Evolutionary conservation across 106 monocot genomes (phyloP).

Genomic region (Dendrobium nobile): DNA sequence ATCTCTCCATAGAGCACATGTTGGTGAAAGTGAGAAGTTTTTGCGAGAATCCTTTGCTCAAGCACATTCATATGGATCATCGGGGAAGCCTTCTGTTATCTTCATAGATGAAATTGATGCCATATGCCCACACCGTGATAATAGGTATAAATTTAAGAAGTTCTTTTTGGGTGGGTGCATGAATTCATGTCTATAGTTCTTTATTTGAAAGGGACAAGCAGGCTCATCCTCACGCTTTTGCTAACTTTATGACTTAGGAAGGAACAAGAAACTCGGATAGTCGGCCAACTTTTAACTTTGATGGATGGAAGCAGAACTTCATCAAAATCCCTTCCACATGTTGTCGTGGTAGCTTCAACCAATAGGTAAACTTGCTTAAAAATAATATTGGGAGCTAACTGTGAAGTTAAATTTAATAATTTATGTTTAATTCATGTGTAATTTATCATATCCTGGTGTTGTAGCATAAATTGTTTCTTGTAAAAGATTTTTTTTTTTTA

Average conservation of each 20-base stretch:
- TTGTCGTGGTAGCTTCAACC: slow-evolving; percentile 21
- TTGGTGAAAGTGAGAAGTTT: slow-evolving; percentile 79
- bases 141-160: slow-evolving; percentile 26
- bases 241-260: slow-evolving; percentile 30
- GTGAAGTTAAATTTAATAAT: not conserved
- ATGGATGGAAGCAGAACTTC: slow-evolving; percentile 78
- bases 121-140: slow-evolving; percentile 63
- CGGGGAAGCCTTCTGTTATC: slow-evolving; percentile 77
- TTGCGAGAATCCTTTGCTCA: slow-evolving; percentile 69
- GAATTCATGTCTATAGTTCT: not conserved
- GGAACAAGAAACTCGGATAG: slow-evolving; percentile 79
- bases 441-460: not conserved
- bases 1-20: slow-evolving; percentile 78
- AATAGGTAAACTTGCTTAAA: slow-evolving; percentile 43
- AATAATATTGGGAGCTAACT: not conserved
- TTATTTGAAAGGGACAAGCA: not conserved
- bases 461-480: not conserved
- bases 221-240: not conserved
- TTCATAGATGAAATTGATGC: slow-evolving; percentile 96
- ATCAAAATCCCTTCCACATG: slow-evolving; percentile 22
- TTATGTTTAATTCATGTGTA: not conserved
- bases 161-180: not conserved
- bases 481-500: not conserved
- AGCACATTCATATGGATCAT: slow-evolving; percentile 58
- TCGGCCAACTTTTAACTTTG: slow-evolving; percentile 75